These are phyloP conservation scores for Cladosporium sp. DNA, from an alignment of 2,329 filamentous ascomycete species.

Conservation along the genomic window DNA sequence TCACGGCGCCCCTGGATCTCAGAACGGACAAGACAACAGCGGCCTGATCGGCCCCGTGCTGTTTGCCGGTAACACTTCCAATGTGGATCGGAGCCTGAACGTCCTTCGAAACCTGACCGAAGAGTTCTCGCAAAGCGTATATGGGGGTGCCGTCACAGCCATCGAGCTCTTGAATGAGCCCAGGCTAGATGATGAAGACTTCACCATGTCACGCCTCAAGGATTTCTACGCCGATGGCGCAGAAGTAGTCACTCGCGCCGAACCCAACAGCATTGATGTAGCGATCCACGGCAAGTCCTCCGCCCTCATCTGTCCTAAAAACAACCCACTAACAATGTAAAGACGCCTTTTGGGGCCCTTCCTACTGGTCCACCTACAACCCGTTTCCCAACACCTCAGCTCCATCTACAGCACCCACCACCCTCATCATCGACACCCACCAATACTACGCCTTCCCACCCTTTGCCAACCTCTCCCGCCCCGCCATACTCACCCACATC, in stretches of 20 bases:
- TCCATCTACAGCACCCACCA: conserved; percentile 5
- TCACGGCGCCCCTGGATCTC: conserved; percentile 56
- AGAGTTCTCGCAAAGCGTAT: conserved; percentile 51
- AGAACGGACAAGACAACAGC: conserved; percentile 65
- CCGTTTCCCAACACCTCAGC: conserved; percentile 19
- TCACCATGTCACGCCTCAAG: conserved; percentile 12
- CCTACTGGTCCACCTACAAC: conserved; percentile 28
- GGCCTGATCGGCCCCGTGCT: conserved; percentile 39
- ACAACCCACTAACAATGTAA: neutral
- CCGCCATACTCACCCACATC: conserved; percentile 23
- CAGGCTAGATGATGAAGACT: conserved; percentile 22
- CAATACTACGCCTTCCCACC: conserved; percentile 33
- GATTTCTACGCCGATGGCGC: conserved; percentile 10
- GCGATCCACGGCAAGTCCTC: conserved; percentile 25
- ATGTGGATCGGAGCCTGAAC: conserved; percentile 26
- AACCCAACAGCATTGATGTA: conserved; percentile 24
- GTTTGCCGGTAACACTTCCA: conserved; percentile 26
- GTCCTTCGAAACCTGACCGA: conserved; percentile 29
- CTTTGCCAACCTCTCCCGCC: conserved; percentile 21
- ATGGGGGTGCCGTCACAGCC: conserved; percentile 54
- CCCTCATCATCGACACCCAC: conserved; percentile 28
- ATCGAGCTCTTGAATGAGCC: conserved; percentile 62
- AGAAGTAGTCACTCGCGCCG: conserved; percentile 15
- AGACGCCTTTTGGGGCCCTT: conserved; percentile 30
- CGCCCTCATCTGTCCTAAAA: neutral